phyloP scores from a whole-genome alignment of 768 basidiomycete species.

The Amanita rimosa region DNA sequence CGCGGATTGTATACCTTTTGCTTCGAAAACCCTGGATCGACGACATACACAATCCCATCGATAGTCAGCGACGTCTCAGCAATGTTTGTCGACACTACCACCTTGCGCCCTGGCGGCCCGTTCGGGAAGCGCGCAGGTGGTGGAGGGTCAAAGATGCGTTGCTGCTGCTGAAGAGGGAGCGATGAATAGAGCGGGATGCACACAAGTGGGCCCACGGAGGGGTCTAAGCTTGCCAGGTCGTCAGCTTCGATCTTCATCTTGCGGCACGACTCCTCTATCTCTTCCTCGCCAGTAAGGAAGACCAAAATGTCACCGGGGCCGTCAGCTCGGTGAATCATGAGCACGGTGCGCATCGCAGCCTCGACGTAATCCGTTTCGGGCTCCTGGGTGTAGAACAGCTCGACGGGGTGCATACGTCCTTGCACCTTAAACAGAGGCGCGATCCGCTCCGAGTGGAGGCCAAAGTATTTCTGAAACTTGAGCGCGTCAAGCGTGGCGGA shows the following conservation, averaged over 20 bases:
- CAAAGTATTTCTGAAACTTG: conserved; percentile 85
- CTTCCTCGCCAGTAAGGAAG: conserved; percentile 91
- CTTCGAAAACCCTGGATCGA: conserved; percentile 84
- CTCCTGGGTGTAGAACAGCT: conserved; percentile 72
- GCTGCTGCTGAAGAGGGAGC: conserved; percentile 82
- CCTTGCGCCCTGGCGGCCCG: conserved; percentile 57
- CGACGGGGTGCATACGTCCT: conserved; percentile 87
- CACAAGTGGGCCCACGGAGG: conserved; percentile 37
- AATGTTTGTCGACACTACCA: conserved; percentile 92
- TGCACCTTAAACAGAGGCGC: conserved; percentile 73
- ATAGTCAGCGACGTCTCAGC: conserved; percentile 95
- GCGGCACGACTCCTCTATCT: conserved; percentile 35
- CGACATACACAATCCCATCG: conserved; percentile 89
- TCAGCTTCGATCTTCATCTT: conserved; percentile 2
- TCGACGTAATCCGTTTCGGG: conserved; percentile 43
- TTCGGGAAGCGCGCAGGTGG: conserved; percentile 38
- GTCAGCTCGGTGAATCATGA: conserved; percentile 13
- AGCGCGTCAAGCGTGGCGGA: conserved; percentile 91
- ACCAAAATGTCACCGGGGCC: conserved; percentile 82
- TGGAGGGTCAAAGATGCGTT: conserved; percentile 80
- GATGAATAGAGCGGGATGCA: conserved; percentile 69
- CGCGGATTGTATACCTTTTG: conserved; percentile 85
- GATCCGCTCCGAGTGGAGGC: conserved; percentile 41
- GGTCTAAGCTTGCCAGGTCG: conserved; percentile 44
- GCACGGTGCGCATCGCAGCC: conserved; percentile 16